Percentiles rank a stretch among this genome's conserved stretches.
Conservation (phyloP, 2,329 filamentous ascomycete genomes). For the Diplodia sapinea region DNA sequence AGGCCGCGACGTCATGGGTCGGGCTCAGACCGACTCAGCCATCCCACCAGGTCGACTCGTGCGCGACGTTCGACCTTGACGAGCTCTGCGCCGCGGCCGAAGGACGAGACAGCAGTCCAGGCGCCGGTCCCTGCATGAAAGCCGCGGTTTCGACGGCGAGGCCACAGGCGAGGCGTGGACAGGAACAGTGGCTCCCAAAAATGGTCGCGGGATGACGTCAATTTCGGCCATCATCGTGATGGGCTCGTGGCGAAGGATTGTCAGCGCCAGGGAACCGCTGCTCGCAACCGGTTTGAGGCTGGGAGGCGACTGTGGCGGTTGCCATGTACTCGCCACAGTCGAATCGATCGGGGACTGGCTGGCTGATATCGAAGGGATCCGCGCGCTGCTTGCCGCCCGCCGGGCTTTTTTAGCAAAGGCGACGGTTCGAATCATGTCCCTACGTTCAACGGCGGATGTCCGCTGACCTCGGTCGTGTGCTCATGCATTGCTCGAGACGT, state of each 20-base stretch:
- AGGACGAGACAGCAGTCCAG: too few species aligned
- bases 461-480: conserved; percentile 10
- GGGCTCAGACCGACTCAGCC: conserved; percentile 4
- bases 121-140: too few species aligned
- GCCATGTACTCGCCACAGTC: background rate
- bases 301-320: too few species aligned
- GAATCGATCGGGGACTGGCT: background rate
- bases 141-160: too few species aligned
- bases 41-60: conserved; percentile 21
- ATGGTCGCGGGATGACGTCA: conserved; percentile 21
- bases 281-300: background rate
- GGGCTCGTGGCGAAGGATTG: background rate
- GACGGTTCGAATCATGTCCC: conserved; percentile 14
- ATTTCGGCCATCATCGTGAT: conserved; percentile 2
- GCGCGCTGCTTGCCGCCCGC: conserved; percentile 1
- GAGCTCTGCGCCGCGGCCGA: background rate
- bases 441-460: background rate
- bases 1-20: conserved; percentile 25
- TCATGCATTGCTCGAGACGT: background rate
- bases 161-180: too few species aligned
- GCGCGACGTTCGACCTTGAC: conserved; percentile 15
- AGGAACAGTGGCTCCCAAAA: background rate
- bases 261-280: background rate
- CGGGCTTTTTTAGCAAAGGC: background rate
- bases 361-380: background rate